A percentile compares a stretch with the other conserved stretches of the same genome.
Evolutionary conservation across 2,329 filamentous ascomycete species (phyloP).

Genomic region (Periconia sp.): DNA sequence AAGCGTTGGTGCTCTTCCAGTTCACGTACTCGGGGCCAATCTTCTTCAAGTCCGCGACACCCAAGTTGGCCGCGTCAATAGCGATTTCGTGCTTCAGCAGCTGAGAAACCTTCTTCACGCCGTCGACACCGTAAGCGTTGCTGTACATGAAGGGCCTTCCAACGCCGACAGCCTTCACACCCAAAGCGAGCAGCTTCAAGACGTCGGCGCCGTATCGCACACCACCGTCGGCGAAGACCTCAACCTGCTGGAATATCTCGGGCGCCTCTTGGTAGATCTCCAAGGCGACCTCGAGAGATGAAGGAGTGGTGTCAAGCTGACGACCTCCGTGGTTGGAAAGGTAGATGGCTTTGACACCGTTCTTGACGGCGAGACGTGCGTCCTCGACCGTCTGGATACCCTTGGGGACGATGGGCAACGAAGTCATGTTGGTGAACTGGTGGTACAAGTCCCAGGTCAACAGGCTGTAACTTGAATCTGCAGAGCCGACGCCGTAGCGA

Average conservation of each 20-base stretch:
- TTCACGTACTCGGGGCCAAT: constrained; percentile 27
- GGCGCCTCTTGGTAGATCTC: constrained; percentile 66
- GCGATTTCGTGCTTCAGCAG: constrained; percentile 55
- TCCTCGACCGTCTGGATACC: constrained; percentile 46
- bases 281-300: constrained; percentile 72
- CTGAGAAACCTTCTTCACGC: constrained; percentile 59
- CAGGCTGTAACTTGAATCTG: constrained; percentile 31
- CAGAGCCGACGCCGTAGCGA: constrained; percentile 34
- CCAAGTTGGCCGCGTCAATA: constrained; percentile 37
- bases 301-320: constrained; percentile 56
- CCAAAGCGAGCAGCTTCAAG: constrained; percentile 42
- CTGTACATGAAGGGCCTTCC: constrained; percentile 56
- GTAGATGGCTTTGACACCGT: constrained; percentile 43
- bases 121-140: constrained; percentile 60
- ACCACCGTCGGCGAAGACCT: constrained; percentile 46
- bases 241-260: constrained; percentile 42
- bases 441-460: constrained; percentile 41
- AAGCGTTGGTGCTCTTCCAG: constrained; percentile 14
- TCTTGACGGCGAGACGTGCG: constrained; percentile 37
- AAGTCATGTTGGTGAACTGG: constrained; percentile 40
- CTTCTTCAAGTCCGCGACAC: constrained; percentile 32
- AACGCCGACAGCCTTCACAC: constrained; percentile 47
- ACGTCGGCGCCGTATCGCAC: constrained; percentile 44
- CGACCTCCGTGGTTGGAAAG: constrained; percentile 48
- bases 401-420: constrained; percentile 44